Evolutionary conservation across 164 flowering plant genomes (phyloP).

Genomic region (Vitis cinerea): DNA sequence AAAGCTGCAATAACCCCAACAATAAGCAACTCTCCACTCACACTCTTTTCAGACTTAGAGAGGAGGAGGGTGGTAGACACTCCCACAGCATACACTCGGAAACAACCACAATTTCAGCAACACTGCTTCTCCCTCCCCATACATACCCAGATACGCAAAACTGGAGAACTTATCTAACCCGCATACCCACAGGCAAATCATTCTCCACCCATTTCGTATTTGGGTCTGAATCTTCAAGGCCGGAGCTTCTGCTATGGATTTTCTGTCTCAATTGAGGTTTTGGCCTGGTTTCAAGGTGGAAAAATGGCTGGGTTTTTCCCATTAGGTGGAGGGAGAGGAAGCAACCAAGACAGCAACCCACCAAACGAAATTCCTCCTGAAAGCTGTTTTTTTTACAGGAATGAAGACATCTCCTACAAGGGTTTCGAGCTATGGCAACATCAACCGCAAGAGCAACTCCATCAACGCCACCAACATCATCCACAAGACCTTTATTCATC

Average conservation of each 20-base stretch:
- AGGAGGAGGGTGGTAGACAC: not conserved
- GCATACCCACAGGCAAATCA: too few species aligned
- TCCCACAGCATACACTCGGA: not conserved
- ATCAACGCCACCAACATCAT: conserved; percentile 8
- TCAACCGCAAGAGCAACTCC: conserved; percentile 26
- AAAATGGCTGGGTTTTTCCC: conserved; percentile 56
- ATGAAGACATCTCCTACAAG: conserved; percentile 37
- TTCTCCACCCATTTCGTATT: too few species aligned
- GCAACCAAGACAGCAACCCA: conserved; percentile 9
- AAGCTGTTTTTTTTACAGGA: conserved; percentile 39
- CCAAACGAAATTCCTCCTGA: conserved; percentile 24
- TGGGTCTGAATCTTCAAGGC: not conserved
- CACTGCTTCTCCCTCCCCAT: too few species aligned
- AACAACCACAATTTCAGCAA: not conserved
- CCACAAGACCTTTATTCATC: conserved; percentile 24
- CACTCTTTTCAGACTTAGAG: not conserved
- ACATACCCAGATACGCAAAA: not conserved
- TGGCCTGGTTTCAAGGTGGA: conserved; percentile 10
- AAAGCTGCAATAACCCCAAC: conserved; percentile 5
- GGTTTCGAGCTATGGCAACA: conserved; percentile 55
- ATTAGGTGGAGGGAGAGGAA: conserved; percentile 28
- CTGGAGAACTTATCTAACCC: too few species aligned
- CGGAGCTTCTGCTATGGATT: conserved; percentile 36
- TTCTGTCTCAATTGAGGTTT: conserved; percentile 19
- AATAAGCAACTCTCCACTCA: not conserved